Evolutionary conservation across 768 basidiomycete species (phyloP).

Genomic region (Hortiboletus campestris): DNA sequence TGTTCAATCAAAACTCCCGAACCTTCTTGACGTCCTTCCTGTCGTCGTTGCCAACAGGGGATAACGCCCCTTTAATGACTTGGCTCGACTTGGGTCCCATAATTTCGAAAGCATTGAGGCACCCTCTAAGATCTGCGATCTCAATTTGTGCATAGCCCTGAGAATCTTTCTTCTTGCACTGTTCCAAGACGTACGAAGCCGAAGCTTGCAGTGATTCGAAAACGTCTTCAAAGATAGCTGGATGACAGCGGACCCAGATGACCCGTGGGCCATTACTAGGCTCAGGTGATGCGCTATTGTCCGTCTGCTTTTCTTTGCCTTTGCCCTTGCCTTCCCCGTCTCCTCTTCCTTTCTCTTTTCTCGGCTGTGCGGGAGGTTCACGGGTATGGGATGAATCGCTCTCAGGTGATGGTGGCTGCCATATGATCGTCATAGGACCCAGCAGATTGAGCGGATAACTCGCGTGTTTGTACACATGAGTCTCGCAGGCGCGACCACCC

Average conservation of each 20-base stretch:
- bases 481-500: conserved; percentile 67
- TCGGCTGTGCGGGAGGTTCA: conserved; percentile 5
- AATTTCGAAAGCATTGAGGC: conserved; percentile 82
- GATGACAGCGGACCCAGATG: conserved; percentile 81
- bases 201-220: conserved; percentile 50
- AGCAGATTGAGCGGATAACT: conserved; percentile 71
- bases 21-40: conserved; percentile 63
- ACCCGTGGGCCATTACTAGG: conserved; percentile 33
- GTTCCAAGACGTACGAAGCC: conserved; percentile 49
- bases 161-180: conserved; percentile 25
- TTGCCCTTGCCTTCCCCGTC: conserved; percentile 26
- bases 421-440: conserved; percentile 70
- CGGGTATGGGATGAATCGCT: not conserved
- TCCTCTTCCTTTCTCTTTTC: conserved; percentile 2
- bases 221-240: conserved; percentile 60
- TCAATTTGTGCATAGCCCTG: conserved; percentile 44
- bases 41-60: conserved; percentile 46
- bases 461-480: conserved; percentile 59
- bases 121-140: conserved; percentile 67
- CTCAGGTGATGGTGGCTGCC: conserved; percentile 46
- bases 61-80: conserved; percentile 64
- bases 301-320: conserved; percentile 35
- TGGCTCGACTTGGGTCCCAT: conserved; percentile 84
- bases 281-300: conserved; percentile 5
- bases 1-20: not conserved